Evolutionary conservation across 257 asterid species (phyloP), one percentile per base, ranked within the genome.

Genomic region (Scutellaria galericulata): DNA sequence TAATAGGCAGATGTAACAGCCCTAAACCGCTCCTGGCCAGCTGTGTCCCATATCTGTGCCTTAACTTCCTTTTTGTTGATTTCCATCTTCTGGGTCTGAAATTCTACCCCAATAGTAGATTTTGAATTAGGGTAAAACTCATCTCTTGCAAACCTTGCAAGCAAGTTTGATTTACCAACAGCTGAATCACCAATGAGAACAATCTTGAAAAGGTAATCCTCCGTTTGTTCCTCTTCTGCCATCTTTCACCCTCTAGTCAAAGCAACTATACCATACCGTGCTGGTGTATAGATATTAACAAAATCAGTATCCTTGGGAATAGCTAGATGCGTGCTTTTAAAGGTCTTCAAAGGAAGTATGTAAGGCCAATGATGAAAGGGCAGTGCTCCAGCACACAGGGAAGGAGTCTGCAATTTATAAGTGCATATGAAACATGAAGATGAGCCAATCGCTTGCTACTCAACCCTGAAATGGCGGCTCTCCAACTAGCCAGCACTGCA

Each of bases 21-120:
- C 83, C 98, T 81, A 84, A 93, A 93, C 72, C 98, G 85, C 82
- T 93, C 98, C 84, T 93, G 98, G 22, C 98, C 98, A 40, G 98
- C 98, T 13, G 98, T 93, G 76, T 93, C 98, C 98, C 98, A 93
- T 53, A 93, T 91, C 83, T 93, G 98, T 0, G 97, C 98, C 75
- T 93, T 93, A 39, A 93, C 89, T 85, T 93, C 96, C 83, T 88
- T 93, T 72, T 97, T 94, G 11, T 85, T 91, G 22, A 93, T 91
- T 62, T 84, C 88, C 84, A 93, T 73, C 79, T 93, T 93, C 72
- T 93, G 98, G 35, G 97, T 93, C 86, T 93, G 98, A 73, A 93
- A 91, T 82, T 93, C 98, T 79, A 93, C 98, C 51, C 98, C 98
- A 39, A 93, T 93, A 0, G 98, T 93, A 7, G 98, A 93, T 76